phyloP scores from a whole-genome alignment of 176 grass and related monocot genomes.

The Zizania latifolia region DNA sequence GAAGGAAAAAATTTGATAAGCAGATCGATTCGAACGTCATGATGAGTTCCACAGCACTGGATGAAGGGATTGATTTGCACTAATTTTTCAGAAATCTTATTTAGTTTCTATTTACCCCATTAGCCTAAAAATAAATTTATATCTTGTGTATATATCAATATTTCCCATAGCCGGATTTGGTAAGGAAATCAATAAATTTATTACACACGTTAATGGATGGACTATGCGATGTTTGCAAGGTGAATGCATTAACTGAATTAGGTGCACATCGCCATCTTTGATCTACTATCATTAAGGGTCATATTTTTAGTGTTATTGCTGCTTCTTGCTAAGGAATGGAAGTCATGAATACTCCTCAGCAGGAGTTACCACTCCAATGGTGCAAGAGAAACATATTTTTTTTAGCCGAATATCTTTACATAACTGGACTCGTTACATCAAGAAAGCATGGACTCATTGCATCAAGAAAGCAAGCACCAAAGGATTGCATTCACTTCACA shows the following conservation, averaged over 20 bases:
- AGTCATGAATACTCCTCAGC: background rate
- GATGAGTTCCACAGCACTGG: slow-evolving; percentile 70
- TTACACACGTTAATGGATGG: background rate
- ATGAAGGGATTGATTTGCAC: slow-evolving; percentile 73
- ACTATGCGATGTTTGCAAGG: background rate
- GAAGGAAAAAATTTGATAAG: slow-evolving; percentile 88
- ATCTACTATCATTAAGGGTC: background rate
- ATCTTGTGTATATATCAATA: slow-evolving; percentile 30
- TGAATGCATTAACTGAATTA: background rate
- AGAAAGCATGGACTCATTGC: no score
- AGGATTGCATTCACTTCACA: no score
- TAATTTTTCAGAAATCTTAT: slow-evolving; percentile 15
- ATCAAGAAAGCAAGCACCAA: no score
- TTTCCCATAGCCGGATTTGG: background rate
- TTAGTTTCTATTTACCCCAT: background rate
- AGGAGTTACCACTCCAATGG: background rate
- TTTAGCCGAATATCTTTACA: no score
- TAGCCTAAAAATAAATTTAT: background rate
- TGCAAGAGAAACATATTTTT: background rate
- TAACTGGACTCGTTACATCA: no score
- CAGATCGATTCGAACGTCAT: slow-evolving; percentile 97
- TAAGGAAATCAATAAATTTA: slow-evolving; percentile 7
- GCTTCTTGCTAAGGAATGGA: background rate
- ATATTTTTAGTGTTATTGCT: background rate
- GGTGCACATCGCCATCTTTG: slow-evolving; percentile 4